Evolutionary conservation across 2,329 filamentous ascomycete genomes (phyloP), one percentile per base, ranked within the genome.

Genomic region (Eutypa lata): DNA sequence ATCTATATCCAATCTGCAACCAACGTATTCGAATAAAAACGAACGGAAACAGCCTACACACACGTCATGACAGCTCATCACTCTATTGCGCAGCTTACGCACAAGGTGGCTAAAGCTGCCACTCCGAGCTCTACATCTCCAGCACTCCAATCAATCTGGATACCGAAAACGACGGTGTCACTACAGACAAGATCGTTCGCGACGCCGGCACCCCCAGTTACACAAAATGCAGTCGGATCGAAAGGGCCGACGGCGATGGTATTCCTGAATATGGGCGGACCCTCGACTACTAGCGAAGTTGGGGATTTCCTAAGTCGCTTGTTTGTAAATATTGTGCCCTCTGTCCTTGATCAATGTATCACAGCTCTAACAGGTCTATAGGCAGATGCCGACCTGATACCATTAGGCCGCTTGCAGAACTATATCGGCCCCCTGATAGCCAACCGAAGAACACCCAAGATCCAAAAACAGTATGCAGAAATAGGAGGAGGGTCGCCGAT

Each of bases 401-500:
- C 94, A n/a, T 83, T 99, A 1, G 94, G 94, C 19, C 88, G 89
- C 48, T 79, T 97, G 33, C 94, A 99, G 74, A 84, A 83, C 65
- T 97, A 97, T 70, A 77, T 99, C 31, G 94, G 93, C 2, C 91
- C 91, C 16, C 76, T 96, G 48, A 93, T 99, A 61, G 89, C 93
- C 19, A 83, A 81, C 49, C 84, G 93, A 62, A 83, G 94, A 67
- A 99, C 94, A 1, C 92, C 94, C 26, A 99, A 97, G 76, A 99
- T 99, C 58, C 81, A 95, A 72, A 89, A 96, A 69, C 95, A 99
- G 71, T 99, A 99, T 69, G 83, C 89, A 18, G 91, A 87, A 51
- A 99, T 99, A 67, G 94, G 94, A 54, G 94, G 94, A 57, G 94
- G 94, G n/a, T 97, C 92, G 19, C 94, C 94, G 2, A 99, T 99